These are phyloP conservation scores for Calonectria henricotiae DNA, from an alignment of 2,329 filamentous ascomycete species.

Conservation along the genomic window DNA sequence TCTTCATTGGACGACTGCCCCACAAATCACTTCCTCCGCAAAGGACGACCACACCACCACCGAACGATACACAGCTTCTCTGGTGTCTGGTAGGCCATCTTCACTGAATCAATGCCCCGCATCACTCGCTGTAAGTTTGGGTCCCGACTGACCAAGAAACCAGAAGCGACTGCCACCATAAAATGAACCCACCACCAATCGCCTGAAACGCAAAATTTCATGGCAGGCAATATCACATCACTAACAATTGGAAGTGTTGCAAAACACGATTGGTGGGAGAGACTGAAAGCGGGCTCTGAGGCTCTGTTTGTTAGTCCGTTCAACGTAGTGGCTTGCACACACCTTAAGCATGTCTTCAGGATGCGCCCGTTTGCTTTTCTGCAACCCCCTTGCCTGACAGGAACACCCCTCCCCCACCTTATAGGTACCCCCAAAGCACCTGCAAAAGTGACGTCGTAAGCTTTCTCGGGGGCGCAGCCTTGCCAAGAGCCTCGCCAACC, in stretches of 20 bases:
- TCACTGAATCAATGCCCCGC: no score
- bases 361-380: not conserved
- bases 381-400: not conserved
- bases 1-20: no score
- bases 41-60: no score
- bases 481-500: slow-evolving; percentile 14
- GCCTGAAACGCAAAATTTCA: not conserved
- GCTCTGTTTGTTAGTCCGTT: not conserved
- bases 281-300: not conserved
- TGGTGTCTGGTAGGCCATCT: no score
- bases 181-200: not conserved
- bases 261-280: not conserved
- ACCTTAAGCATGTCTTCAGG: not conserved
- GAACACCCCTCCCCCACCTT: not conserved
- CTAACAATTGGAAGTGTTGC: no score
- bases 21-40: no score
- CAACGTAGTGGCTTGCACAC: slow-evolving; percentile 4
- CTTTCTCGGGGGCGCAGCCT: slow-evolving; percentile 17
- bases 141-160: no score
- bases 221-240: not conserved
- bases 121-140: no score
- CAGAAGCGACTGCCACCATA: no score
- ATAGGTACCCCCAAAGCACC: not conserved
- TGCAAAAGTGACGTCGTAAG: slow-evolving; percentile 19
- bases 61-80: no score